A percentile compares a stretch with the other conserved stretches of the same genome.
Conservation (phyloP, 306 rosid genomes). For the Cucurbita argyrosperma region DNA sequence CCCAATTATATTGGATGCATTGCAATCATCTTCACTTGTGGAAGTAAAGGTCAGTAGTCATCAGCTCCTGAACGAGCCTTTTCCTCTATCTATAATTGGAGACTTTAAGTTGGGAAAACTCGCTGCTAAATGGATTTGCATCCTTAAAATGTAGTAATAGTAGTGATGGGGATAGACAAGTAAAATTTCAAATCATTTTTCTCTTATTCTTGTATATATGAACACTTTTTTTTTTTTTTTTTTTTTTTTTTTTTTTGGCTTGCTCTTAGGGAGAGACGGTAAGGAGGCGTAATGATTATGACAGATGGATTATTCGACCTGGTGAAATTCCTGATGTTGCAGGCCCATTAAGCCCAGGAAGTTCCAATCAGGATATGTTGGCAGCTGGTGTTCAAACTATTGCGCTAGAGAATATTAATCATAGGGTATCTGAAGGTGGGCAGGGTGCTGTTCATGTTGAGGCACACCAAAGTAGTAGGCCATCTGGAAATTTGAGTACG, state of each 20-base stretch:
- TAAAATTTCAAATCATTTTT: background rate
- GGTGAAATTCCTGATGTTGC: conserved; percentile 22
- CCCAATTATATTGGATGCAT: conserved; percentile 46
- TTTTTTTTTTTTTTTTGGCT: background rate
- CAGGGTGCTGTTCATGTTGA: conserved; percentile 10
- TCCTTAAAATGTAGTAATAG: background rate
- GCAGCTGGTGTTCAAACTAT: conserved; percentile 31
- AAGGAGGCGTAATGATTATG: conserved; percentile 60
- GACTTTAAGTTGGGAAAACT: background rate
- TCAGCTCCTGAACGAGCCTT: background rate
- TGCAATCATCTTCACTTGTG: conserved; percentile 38
- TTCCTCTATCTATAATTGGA: background rate
- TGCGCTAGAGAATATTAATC: conserved; percentile 21
- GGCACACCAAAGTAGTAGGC: conserved; percentile 11
- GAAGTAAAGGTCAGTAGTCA: conserved; percentile 49
- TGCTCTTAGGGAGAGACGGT: conserved; percentile 54
- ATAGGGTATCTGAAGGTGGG: conserved; percentile 7
- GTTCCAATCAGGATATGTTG: conserved; percentile 24
- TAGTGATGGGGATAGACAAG: background rate
- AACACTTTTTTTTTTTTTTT: background rate
- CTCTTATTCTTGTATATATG: background rate
- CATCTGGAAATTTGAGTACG: background rate
- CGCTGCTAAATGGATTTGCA: background rate
- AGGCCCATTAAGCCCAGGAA: conserved; percentile 21
- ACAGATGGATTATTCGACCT: conserved; percentile 51